Evolutionary conservation across 2,329 filamentous ascomycete genomes (phyloP), one percentile per base, ranked within the genome.

Genomic region (Escovopsis sp.): DNA sequence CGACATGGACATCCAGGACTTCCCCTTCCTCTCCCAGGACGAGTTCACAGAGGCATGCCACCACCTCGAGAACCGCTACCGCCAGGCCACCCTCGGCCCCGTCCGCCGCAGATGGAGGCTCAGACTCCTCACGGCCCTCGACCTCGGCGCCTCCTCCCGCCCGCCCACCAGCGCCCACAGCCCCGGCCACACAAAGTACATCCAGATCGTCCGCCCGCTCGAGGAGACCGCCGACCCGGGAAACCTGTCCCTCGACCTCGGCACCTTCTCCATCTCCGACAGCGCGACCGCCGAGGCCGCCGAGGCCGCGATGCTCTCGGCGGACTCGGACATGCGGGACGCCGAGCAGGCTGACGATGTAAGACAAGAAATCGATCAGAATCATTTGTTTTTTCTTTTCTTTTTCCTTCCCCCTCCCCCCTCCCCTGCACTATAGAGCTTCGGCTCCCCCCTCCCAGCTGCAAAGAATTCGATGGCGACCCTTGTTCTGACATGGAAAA

Each of bases 41-140:
- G 80, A 85, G 54, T 85, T 85, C 49, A 61, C 72, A 42, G 69
- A 76, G 53, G 73, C 70, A 43, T 85, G 81, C 57, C 73, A 80
- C 51, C 65, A 72, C 43, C 65, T 81, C 19, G 76, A 80, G 48
- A 64, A 69, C 33, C 67, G 59, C 47, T 81, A 80, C 57, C 67
- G 71, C 44, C 71, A 67, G 54, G 75, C 71, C 42, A 75, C 63
- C 32, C 63, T 79, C 3, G 78, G 75, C 3, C 64, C 67, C 6
- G 52, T 72, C 33, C 68, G 75, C 43, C 64, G 61, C 47, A 63
- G 64, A 45, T 78, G 75, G 69, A 73, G 70, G 52, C 61, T 80
- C 44, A 61, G 65, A 43, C 62, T 68, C 40, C 72, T 68, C 57
- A 70, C 63, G 5, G 68, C 72, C 12, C 60, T 77, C 12, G 66